Evolutionary conservation across 495 filamentous ascomycete genomes (phyloP).

Genomic region (Xylaria telfairii): DNA sequence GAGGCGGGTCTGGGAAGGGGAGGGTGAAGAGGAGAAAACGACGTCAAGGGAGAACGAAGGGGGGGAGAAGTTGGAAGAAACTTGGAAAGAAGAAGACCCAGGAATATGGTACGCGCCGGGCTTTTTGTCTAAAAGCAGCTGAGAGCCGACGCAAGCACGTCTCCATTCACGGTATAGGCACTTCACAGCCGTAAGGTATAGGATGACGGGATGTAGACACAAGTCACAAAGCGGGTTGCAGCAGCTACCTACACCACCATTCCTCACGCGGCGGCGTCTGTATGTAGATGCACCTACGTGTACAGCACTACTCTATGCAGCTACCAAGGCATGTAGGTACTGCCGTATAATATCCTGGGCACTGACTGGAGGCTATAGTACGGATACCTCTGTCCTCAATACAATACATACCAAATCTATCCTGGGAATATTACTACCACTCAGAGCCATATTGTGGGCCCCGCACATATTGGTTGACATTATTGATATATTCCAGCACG

Average conservation of each 20-base stretch:
- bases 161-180: slow-evolving; percentile 17
- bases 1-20: not conserved
- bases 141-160: slow-evolving; percentile 30
- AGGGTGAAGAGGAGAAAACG: not conserved
- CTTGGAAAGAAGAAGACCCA: slow-evolving; percentile 40
- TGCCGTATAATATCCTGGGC: slow-evolving; percentile 11
- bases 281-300: slow-evolving; percentile 26
- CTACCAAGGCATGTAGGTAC: slow-evolving; percentile 10
- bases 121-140: slow-evolving; percentile 33
- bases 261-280: slow-evolving; percentile 12
- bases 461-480: slow-evolving; percentile 4
- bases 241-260: slow-evolving; percentile 18
- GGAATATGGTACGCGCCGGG: slow-evolving; percentile 39
- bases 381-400: not conserved
- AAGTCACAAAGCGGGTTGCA: slow-evolving; percentile 26
- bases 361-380: slow-evolving; percentile 7
- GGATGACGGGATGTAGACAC: slow-evolving; percentile 1
- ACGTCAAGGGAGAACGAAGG: not conserved
- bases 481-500: slow-evolving; percentile 10
- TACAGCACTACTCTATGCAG: slow-evolving; percentile 18
- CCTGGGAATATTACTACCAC: slow-evolving; percentile 8
- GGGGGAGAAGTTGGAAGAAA: slow-evolving; percentile 25
- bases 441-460: not conserved
- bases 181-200: slow-evolving; percentile 13
- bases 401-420: not conserved